A percentile compares a stretch with the other conserved stretches of the same genome.
phyloP scores from a whole-genome alignment of 2,329 filamentous ascomycete genomes.

The Sporothrix pseudoabietina region DNA sequence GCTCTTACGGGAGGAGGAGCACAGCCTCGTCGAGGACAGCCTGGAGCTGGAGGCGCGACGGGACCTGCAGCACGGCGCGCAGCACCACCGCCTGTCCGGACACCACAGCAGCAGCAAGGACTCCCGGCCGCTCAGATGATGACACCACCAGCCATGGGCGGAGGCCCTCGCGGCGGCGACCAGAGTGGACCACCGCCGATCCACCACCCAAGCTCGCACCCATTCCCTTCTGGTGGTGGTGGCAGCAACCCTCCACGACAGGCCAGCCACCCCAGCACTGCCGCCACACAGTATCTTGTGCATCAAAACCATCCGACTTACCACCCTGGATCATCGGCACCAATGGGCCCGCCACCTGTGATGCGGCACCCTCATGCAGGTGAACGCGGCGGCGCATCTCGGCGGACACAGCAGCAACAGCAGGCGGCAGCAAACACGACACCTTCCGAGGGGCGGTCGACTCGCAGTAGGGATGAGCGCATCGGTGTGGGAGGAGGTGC shows the following conservation, averaged over 20 bases:
- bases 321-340: conserved; percentile 30
- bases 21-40: neutral
- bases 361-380: conserved; percentile 21
- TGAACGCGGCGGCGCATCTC: neutral
- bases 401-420: conserved; percentile 23
- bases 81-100: neutral
- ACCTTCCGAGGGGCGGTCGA: conserved; percentile 38
- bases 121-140: conserved; percentile 27
- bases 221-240: neutral
- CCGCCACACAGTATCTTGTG: conserved; percentile 20
- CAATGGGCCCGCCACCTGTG: conserved; percentile 30
- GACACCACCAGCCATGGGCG: conserved; percentile 27
- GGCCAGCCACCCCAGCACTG: conserved; percentile 8
- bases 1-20: neutral
- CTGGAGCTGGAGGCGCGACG: neutral
- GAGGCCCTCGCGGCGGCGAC: conserved; percentile 1
- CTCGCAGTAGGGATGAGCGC: conserved; percentile 41
- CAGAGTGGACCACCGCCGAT: neutral
- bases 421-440: conserved; percentile 30
- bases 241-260: conserved; percentile 7
- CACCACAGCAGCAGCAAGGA: conserved; percentile 27
- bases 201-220: neutral
- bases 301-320: conserved; percentile 26
- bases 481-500: conserved; percentile 36
- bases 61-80: neutral